Conservation (phyloP, 2,329 filamentous ascomycete species). For the Scedosporium aurantiacum region DNA sequence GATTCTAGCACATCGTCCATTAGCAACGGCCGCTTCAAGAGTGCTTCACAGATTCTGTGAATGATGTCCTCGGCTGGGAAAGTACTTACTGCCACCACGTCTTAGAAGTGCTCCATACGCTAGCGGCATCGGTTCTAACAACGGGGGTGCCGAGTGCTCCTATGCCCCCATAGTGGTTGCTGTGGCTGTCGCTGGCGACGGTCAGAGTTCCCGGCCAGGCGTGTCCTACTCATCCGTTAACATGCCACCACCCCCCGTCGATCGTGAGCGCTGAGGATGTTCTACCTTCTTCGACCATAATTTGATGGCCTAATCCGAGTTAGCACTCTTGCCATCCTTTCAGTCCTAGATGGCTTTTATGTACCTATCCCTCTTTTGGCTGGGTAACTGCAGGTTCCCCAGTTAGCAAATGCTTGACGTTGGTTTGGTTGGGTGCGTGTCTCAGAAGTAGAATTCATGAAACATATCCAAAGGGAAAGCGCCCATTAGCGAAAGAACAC, state of each 20-base stretch:
- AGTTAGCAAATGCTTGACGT: too few relatives aligned
- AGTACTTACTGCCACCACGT: slow-evolving; percentile 72
- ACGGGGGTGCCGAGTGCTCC: slow-evolving; percentile 68
- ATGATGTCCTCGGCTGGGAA: too few relatives aligned
- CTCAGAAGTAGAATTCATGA: too few relatives aligned
- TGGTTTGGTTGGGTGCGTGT: too few relatives aligned
- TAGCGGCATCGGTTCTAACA: slow-evolving; percentile 77
- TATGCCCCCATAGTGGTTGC: slow-evolving; percentile 75
- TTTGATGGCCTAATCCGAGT: slow-evolving; percentile 80
- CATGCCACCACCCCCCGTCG: slow-evolving; percentile 37
- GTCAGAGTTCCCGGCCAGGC: slow-evolving; percentile 73
- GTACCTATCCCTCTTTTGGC: too few relatives aligned
- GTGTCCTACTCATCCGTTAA: slow-evolving; percentile 57
- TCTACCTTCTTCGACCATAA: slow-evolving; percentile 57
- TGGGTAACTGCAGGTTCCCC: too few relatives aligned
- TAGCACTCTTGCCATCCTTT: slow-evolving; percentile 34
- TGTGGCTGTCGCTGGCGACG: slow-evolving; percentile 70
- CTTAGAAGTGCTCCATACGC: slow-evolving; percentile 69
- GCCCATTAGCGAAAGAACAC: too few relatives aligned
- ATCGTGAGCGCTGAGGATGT: slow-evolving; percentile 45
- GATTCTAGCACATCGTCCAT: too few relatives aligned
- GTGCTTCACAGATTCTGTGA: too few relatives aligned
- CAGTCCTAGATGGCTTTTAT: too few relatives aligned
- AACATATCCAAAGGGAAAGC: too few relatives aligned
- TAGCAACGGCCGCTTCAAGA: too few relatives aligned